Evolutionary conservation across 169 alveolate genomes (phyloP), one percentile per base, ranked within the genome.

Genomic region (Plasmodium malariae): DNA sequence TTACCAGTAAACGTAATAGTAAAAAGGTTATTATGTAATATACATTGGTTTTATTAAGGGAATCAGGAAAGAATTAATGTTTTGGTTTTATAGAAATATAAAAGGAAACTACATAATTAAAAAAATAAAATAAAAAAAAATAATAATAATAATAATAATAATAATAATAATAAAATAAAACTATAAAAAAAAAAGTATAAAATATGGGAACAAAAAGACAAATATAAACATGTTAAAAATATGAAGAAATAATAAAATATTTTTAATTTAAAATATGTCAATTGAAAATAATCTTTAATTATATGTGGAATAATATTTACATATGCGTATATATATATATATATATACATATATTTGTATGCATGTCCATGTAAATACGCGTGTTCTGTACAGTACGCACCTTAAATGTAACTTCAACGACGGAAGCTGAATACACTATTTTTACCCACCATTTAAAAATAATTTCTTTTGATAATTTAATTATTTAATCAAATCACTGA

Each of bases 1-100:
- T 45, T 45, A 45, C 14, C 9, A 45, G 5, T 3, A 45, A 1
- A 45, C 14, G 55, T 3, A 45, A 45, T 45, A 45, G 32, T 5
- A 57, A 57, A 19, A 7, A 48, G 12, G 6, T 2, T 48, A 48
- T 48, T 57, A 57, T 57, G 32, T 57, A 28, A 19, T 49, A 71
- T 40, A 51, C 9, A 24, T 54, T 34, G 70, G 40, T 51, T 71
- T 51, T 71, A 71, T 36, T 51, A 4, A 36, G 9, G 37, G 48
- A 71, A 49, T 51, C 70, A 54, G 54, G 86, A 71, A 71, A 71
- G 24, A 71, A 71, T 51, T 71, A 51, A 71, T 49, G 51, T 19
- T 17, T 57, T 28, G n/a, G 24, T 21, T 57, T 57, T 57, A 57
- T 57, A 19, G 32, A 57, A 57, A 26, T 57, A 19, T 57, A 71